Base-by-base conservation (phyloP, 306 rosid species). In the Quercus agrifolia region DNA sequence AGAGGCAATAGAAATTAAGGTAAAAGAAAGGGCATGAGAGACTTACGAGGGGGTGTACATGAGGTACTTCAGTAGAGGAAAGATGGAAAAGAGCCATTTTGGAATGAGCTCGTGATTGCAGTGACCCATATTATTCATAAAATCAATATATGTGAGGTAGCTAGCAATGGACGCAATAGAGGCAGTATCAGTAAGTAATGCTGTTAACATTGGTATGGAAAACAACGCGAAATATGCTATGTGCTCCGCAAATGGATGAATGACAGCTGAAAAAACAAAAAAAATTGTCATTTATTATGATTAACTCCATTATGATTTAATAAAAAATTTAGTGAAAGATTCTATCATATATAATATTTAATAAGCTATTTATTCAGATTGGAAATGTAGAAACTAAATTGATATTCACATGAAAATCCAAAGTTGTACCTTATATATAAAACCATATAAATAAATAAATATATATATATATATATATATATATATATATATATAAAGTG, bases 91-190 rank as follows among this genome's bases (percentile, higher is more conserved):
- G 35, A 84, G 54, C 74, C 73, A 78, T n/a, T 79, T 74, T 17
- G 88, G 90, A 76, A 87, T 55, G 71, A 87, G 18, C 85, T 82
- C 90, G 13, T 76, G 74, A 79, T 87, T 87, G 72, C 90, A 87
- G 18, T 87, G 90, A 11, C 90, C 90, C 85, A 87, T 56, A 58
- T 87, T 87, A 85, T 87, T 87, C 90, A 87, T 87, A 64, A 87
- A 78, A 49, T 85, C 90, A 3, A 85, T 74, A 41, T 56, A 87
- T 1, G 76, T 74, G 3, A 85, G 0, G 20, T 85, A 87, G 2
- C 77, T 75, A 3, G 7, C 0, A 76, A 46, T 14, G 19, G 67
- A 55, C 12, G 13, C 81, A 5, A 66, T 1, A 1, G 83, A 85
- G n/a, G 64, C 74, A 3, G 85, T 77, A 25, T 79, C 51, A 1